Percentiles rank a stretch among this genome's conserved stretches.
Conservation (phyloP, 768 basidiomycete species). For the Suillus fuscotomentosus region DNA sequence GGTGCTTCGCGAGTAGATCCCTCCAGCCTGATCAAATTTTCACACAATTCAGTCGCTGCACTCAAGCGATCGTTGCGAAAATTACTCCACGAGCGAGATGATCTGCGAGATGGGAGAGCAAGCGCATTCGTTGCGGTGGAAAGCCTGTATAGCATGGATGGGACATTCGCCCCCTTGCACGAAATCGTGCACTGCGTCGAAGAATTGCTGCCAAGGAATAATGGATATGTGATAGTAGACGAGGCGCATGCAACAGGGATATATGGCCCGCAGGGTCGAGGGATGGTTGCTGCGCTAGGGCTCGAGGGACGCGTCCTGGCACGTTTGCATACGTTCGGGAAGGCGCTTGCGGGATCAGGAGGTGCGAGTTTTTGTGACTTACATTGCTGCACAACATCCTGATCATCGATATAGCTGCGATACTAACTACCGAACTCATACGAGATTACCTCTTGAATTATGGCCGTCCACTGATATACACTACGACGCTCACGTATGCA, state of each 20-base stretch:
- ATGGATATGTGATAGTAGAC: constrained; percentile 79
- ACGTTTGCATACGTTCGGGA: constrained; percentile 90
- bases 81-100: constrained; percentile 37
- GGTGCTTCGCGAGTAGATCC: constrained; percentile 52
- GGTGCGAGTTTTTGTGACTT: constrained; percentile 48
- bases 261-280: constrained; percentile 77
- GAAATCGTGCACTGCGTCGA: constrained; percentile 67
- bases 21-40: constrained; percentile 47
- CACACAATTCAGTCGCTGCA: constrained; percentile 65
- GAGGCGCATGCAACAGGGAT: constrained; percentile 94
- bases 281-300: constrained; percentile 68
- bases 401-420: constrained; percentile 51
- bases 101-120: constrained; percentile 36
- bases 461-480: constrained; percentile 88
- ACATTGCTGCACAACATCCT: background rate
- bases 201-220: constrained; percentile 55
- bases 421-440: constrained; percentile 69
- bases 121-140: constrained; percentile 84
- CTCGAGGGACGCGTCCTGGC: constrained; percentile 72
- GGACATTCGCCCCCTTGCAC: constrained; percentile 76
- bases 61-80: constrained; percentile 44
- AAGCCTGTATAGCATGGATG: constrained; percentile 94
- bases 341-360: constrained; percentile 82
- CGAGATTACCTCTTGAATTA: constrained; percentile 90
- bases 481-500: constrained; percentile 77